These are phyloP conservation scores for Zygosaccharomyces pseudobailii DNA, from an alignment of 1,139 yeast genomes.

Conservation along the genomic window DNA sequence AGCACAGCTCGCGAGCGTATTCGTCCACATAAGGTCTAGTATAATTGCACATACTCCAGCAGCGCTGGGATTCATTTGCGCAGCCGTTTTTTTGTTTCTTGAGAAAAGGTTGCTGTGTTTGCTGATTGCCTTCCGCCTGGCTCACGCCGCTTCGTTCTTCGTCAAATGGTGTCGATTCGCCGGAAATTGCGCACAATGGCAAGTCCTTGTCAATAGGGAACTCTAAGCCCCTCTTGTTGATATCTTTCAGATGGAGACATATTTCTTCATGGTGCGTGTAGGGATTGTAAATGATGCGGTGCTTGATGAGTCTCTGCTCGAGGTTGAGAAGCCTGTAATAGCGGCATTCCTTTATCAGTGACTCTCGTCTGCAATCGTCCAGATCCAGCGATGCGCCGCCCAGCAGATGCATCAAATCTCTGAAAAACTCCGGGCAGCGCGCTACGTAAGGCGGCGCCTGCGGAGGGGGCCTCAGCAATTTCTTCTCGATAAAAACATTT, in stretches of 20 bases:
- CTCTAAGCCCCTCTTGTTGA: constrained; percentile 42
- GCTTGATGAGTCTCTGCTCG: constrained; percentile 64
- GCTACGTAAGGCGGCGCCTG: constrained; percentile 51
- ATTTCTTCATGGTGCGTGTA: constrained; percentile 51
- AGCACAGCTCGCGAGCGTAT: constrained; percentile 46
- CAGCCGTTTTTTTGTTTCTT: constrained; percentile 8
- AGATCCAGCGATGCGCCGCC: constrained; percentile 52
- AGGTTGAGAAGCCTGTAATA: constrained; percentile 72
- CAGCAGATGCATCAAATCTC: constrained; percentile 53
- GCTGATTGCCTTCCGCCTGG: not conserved
- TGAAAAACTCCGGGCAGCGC: constrained; percentile 55
- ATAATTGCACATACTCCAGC: constrained; percentile 37
- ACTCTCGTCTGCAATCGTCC: constrained; percentile 49
- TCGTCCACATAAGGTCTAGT: constrained; percentile 57
- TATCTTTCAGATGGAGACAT: constrained; percentile 45
- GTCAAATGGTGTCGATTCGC: constrained; percentile 1
- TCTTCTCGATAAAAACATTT: constrained; percentile 37
- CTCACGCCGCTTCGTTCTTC: not conserved
- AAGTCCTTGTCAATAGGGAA: constrained; percentile 1
- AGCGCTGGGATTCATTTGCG: constrained; percentile 10
- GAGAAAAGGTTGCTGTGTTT: constrained; percentile 6
- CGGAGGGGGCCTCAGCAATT: constrained; percentile 72
- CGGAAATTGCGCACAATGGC: not conserved
- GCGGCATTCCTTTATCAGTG: constrained; percentile 62
- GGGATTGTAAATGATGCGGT: constrained; percentile 49